Conservation (phyloP, 176 grass and related monocot genomes). For the Tuctoria greenei region DNA sequence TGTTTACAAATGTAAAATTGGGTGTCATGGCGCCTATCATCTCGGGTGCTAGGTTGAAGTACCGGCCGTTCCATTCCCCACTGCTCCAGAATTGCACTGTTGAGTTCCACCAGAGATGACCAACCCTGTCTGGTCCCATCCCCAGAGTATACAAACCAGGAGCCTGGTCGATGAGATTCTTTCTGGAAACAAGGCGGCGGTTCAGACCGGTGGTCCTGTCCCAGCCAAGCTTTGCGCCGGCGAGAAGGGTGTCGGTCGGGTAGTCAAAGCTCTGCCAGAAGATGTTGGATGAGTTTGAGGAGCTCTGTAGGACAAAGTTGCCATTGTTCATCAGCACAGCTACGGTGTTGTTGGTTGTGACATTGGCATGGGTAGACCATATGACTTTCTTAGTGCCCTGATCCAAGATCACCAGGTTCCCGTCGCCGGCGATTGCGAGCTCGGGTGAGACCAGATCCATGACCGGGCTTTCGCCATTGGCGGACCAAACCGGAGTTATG, state of each 20-base stretch:
- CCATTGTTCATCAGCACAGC: not conserved
- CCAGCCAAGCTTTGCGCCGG: not conserved
- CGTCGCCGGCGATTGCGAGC: not conserved
- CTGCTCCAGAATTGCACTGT: not conserved
- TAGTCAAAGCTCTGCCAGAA: constrained; percentile 7
- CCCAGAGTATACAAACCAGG: not conserved
- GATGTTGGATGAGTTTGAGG: not conserved
- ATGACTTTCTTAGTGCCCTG: not conserved
- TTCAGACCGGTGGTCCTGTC: not conserved
- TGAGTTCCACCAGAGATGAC: not conserved
- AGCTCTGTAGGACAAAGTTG: not conserved
- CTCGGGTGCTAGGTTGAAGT: not conserved
- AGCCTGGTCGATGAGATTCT: not conserved
- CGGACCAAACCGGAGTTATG: not conserved
- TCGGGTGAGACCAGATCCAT: not conserved
- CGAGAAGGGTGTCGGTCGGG: not conserved
- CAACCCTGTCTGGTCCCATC: not conserved
- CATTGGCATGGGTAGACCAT: not conserved
- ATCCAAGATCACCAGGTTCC: not conserved
- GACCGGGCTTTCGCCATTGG: not conserved
- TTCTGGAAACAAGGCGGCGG: not conserved
- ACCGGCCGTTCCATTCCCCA: not conserved
- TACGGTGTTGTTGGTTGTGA: not conserved
- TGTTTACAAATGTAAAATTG: not conserved
- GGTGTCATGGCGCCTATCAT: not conserved